A percentile compares a stretch with the other conserved stretches of the same genome.
These are phyloP conservation scores for Aspergillus calidoustus DNA, from an alignment of 2,329 filamentous ascomycete species.

Conservation along the genomic window DNA sequence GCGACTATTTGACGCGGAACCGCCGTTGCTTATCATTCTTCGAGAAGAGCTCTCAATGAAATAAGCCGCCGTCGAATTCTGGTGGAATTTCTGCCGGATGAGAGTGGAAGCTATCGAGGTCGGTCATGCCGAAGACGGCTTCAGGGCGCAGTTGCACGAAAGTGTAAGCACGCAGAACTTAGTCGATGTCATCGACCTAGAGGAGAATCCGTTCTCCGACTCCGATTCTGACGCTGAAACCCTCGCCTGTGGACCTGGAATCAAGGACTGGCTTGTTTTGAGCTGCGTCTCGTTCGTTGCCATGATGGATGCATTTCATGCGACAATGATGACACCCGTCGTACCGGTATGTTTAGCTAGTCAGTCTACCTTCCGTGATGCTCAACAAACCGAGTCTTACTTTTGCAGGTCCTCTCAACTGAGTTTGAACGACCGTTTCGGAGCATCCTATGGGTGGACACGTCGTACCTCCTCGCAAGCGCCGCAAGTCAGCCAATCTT, in stretches of 20 bases:
- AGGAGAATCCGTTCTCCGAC: slow-evolving; percentile 13
- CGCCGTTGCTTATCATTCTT: neutral
- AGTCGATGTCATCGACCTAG: slow-evolving; percentile 11
- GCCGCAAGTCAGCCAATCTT: slow-evolving; percentile 35
- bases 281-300: slow-evolving; percentile 49
- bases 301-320: slow-evolving; percentile 56
- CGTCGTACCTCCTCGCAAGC: slow-evolving; percentile 51
- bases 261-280: slow-evolving; percentile 48
- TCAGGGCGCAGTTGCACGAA: slow-evolving; percentile 15
- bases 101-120: slow-evolving; percentile 23
- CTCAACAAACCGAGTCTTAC: slow-evolving; percentile 9
- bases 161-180: slow-evolving; percentile 15
- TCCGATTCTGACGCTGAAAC: slow-evolving; percentile 18
- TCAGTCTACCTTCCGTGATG: neutral
- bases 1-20: neutral
- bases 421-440: slow-evolving; percentile 40
- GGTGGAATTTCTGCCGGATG: slow-evolving; percentile 19
- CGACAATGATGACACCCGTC: slow-evolving; percentile 52
- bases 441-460: slow-evolving; percentile 55
- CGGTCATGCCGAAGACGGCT: slow-evolving; percentile 21
- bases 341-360: slow-evolving; percentile 44
- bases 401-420: slow-evolving; percentile 37
- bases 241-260: slow-evolving; percentile 44
- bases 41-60: slow-evolving; percentile 3
- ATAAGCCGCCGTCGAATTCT: slow-evolving; percentile 1